phyloP scores from a whole-genome alignment of 176 grass and related monocot genomes.

The Rhynchospora tenuis region DNA sequence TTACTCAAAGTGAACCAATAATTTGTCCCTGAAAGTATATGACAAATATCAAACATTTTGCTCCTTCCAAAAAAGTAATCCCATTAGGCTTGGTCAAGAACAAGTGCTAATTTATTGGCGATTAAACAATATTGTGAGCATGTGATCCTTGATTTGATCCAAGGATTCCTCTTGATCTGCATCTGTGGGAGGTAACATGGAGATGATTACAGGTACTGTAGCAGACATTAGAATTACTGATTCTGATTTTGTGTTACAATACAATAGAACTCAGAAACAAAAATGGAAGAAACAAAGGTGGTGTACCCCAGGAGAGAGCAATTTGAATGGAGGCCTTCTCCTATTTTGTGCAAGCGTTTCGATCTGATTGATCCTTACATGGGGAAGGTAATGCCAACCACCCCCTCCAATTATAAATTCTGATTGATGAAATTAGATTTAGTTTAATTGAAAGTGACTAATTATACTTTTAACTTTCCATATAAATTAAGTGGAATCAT shows the following conservation, averaged over 20 bases:
- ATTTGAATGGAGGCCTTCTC: slow-evolving; percentile 78
- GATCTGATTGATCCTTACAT: slow-evolving; percentile 93
- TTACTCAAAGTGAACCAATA: neutral
- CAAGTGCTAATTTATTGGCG: neutral
- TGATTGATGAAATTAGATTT: neutral
- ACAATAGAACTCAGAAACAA: slow-evolving; percentile 34
- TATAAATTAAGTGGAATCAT: neutral
- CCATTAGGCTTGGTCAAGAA: neutral
- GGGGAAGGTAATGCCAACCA: slow-evolving; percentile 52
- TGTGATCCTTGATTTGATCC: neutral
- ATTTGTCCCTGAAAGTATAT: neutral
- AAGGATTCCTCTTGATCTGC: neutral
- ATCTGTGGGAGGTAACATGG: neutral
- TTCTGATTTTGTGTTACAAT: slow-evolving; percentile 20
- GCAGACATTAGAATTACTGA: slow-evolving; percentile 11
- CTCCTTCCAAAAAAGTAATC: neutral
- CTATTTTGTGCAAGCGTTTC: slow-evolving; percentile 94
- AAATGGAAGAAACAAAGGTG: slow-evolving; percentile 38
- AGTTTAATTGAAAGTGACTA: neutral
- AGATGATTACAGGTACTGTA: neutral
- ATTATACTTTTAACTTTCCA: neutral
- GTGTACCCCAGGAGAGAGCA: slow-evolving; percentile 57
- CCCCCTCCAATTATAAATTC: neutral
- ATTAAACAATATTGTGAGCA: neutral
- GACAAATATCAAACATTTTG: neutral